These are phyloP conservation scores for Isabelozyma pseudorhagii DNA, from an alignment of 805 yeast species.

Conservation along the genomic window DNA sequence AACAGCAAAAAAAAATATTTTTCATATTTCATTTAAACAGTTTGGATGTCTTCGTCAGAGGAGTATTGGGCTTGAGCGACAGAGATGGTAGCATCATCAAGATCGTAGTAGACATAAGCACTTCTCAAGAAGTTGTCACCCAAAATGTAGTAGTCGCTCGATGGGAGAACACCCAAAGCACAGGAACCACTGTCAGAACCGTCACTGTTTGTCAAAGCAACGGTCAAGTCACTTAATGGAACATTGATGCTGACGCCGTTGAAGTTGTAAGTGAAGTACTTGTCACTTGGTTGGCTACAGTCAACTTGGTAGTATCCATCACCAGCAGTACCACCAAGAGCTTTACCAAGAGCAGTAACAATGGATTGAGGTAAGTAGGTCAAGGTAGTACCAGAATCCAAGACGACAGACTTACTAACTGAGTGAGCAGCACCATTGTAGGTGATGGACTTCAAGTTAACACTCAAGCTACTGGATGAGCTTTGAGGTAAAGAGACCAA, in stretches of 20 bases:
- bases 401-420: slow-evolving; percentile 19
- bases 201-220: slow-evolving; percentile 15
- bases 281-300: slow-evolving; percentile 29
- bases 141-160: slow-evolving; percentile 7
- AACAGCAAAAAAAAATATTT: too few relatives aligned
- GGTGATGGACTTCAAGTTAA: slow-evolving; percentile 4
- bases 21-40: background rate
- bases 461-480: background rate
- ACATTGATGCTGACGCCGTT: slow-evolving; percentile 13
- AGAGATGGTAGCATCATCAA: slow-evolving; percentile 50
- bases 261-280: slow-evolving; percentile 8
- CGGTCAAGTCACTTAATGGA: slow-evolving; percentile 14
- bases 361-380: slow-evolving; percentile 39
- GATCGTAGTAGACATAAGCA: slow-evolving; percentile 58
- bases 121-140: slow-evolving; percentile 49
- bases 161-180: slow-evolving; percentile 13
- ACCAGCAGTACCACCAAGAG: slow-evolving; percentile 3
- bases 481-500: slow-evolving; percentile 28
- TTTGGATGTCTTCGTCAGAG: background rate
- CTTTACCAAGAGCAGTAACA: slow-evolving; percentile 10
- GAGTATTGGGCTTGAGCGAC: slow-evolving; percentile 47
- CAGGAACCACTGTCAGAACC: slow-evolving; percentile 36
- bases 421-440: slow-evolving; percentile 11
- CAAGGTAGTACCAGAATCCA: slow-evolving; percentile 37
- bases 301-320: slow-evolving; percentile 45